phyloP scores from a whole-genome alignment of 1,284 basidiomycete genomes.

The Heimioporus retisporus region DNA sequence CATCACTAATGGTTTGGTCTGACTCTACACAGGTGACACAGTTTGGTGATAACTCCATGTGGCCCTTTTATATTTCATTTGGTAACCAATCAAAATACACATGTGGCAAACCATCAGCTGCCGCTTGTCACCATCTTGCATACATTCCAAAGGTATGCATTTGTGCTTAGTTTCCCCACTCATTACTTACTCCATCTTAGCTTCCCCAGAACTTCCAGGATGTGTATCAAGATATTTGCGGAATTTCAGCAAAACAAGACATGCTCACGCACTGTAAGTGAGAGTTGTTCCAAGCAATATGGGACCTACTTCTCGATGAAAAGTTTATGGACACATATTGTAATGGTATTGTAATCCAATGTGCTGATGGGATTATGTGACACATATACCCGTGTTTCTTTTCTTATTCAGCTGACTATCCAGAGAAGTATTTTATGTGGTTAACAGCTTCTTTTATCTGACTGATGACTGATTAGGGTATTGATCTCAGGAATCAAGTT shows the following conservation, averaged over 20 bases:
- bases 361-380: neutral
- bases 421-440: neutral
- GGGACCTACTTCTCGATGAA: constrained; percentile 4
- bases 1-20: neutral
- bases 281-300: constrained; percentile 8
- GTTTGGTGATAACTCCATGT: neutral
- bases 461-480: constrained; percentile 1
- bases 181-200: neutral
- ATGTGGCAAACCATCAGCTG: neutral
- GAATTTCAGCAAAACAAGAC: neutral
- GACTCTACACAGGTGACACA: neutral
- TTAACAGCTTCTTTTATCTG: neutral
- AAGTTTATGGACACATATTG: constrained; percentile 6
- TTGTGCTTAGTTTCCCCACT: neutral
- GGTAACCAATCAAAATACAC: constrained; percentile 8
- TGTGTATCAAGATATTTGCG: neutral
- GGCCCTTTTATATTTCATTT: neutral
- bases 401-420: neutral
- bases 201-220: constrained; percentile 5
- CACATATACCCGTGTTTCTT: neutral
- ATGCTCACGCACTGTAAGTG: neutral
- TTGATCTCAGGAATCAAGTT: constrained; percentile 11
- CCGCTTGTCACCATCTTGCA: neutral
- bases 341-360: neutral
- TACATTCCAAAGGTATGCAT: constrained; percentile 1